Conservation (phyloP, 208 protist species). For the Acanthamoeba divionensis region DNA sequence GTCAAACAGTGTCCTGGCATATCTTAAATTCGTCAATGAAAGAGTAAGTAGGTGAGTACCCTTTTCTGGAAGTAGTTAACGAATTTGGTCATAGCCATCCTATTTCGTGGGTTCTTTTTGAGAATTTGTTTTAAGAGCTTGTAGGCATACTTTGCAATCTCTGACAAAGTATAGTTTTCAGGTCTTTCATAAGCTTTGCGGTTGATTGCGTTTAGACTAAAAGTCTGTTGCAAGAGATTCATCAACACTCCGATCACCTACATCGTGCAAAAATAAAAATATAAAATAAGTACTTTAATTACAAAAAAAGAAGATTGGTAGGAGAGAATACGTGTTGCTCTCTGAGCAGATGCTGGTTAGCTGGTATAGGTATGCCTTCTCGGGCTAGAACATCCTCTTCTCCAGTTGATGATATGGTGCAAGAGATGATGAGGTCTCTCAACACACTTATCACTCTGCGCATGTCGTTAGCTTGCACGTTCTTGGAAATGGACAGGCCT, state of each 20-base stretch:
- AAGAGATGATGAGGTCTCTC: constrained; percentile 43
- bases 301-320: no score
- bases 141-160: constrained; percentile 25
- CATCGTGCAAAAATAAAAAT: no score
- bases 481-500: neutral
- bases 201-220: neutral
- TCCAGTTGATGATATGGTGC: constrained; percentile 33
- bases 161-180: constrained; percentile 36
- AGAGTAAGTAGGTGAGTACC: neutral
- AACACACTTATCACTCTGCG: neutral
- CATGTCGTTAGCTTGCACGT: neutral
- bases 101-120: constrained; percentile 37
- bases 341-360: constrained; percentile 5
- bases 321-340: constrained; percentile 10
- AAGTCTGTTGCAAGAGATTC: constrained; percentile 23
- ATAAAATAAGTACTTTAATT: no score
- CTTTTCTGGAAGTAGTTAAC: constrained; percentile 43
- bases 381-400: constrained; percentile 14
- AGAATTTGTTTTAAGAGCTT: constrained; percentile 38
- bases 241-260: constrained; percentile 44
- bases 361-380: constrained; percentile 38
- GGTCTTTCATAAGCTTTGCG: neutral
- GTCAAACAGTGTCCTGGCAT: no score
- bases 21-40: no score
- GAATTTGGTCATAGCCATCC: constrained; percentile 40